These are phyloP conservation scores for Pseudogymnoascus sp. DNA, from an alignment of 2,329 filamentous ascomycete species.

Conservation along the genomic window DNA sequence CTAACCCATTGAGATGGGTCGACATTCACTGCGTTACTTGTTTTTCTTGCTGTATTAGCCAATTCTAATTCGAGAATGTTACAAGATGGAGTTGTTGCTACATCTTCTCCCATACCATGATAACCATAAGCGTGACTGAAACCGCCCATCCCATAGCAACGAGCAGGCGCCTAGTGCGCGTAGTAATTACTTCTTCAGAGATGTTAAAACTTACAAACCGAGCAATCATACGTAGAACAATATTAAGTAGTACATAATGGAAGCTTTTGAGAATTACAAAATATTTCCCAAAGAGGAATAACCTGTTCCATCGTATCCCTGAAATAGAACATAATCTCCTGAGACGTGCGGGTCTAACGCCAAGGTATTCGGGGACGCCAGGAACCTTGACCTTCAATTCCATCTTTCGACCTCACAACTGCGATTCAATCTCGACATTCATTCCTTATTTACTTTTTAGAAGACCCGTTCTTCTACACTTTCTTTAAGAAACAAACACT, in stretches of 20 bases:
- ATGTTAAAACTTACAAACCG: neutral
- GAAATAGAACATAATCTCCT: constrained; percentile 8
- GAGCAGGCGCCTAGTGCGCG: too few species aligned
- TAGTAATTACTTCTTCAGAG: neutral
- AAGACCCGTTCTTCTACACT: constrained; percentile 7
- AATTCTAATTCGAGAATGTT: constrained; percentile 22
- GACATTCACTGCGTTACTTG: constrained; percentile 25
- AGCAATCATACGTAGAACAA: neutral
- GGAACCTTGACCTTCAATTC: constrained; percentile 6
- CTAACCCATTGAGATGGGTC: constrained; percentile 22
- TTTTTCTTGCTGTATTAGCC: constrained; percentile 31
- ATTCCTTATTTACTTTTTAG: neutral
- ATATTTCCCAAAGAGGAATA: neutral
- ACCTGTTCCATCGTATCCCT: constrained; percentile 7
- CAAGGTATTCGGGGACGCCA: constrained; percentile 2
- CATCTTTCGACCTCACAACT: constrained; percentile 3
- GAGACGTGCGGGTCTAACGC: constrained; percentile 5
- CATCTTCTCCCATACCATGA: neutral
- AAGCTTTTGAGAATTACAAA: neutral
- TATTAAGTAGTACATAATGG: neutral
- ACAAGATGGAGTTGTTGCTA: constrained; percentile 8
- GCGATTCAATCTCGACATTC: constrained; percentile 1
- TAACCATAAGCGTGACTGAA: neutral
- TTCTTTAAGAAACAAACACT: neutral
- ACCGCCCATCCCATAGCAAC: neutral